A percentile compares a stretch with the other conserved stretches of the same genome.
Evolutionary conservation across 305 asterid genomes (phyloP).

Genomic region (Fraxinus sp.): DNA sequence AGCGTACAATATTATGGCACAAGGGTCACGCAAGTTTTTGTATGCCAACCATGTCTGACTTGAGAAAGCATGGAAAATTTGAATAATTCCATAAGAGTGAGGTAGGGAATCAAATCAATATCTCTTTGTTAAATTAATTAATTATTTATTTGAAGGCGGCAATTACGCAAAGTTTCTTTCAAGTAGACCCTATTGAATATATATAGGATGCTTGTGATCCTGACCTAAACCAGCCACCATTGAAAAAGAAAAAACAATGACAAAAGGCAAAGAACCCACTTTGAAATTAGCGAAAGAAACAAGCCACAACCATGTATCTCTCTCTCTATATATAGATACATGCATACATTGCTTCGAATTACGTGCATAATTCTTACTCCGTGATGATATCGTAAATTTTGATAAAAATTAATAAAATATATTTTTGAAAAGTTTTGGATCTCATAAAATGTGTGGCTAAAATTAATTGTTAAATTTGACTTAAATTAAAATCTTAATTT

Average conservation of each 20-base stretch:
- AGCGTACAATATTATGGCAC: background rate
- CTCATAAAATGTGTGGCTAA: too few species aligned
- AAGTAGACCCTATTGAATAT: background rate
- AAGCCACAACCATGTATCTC: background rate
- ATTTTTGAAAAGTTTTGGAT: too few species aligned
- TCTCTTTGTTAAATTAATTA: background rate
- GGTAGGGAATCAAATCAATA: constrained; percentile 4
- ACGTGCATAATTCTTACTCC: background rate
- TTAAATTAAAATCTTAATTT: too few species aligned
- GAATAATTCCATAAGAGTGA: constrained; percentile 9
- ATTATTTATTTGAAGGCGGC: background rate
- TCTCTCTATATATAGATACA: too few species aligned
- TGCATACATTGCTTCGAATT: too few species aligned
- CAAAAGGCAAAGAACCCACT: constrained; percentile 8
- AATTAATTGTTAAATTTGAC: too few species aligned
- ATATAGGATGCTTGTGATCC: background rate
- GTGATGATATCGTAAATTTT: too few species aligned
- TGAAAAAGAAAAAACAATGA: background rate
- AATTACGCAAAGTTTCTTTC: background rate
- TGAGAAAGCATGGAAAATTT: background rate
- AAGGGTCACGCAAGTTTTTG: background rate
- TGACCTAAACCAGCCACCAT: background rate
- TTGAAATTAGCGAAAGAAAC: constrained; percentile 10
- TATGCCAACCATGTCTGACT: constrained; percentile 23
- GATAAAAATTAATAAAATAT: too few species aligned